Base-by-base conservation (phyloP, 177 flowering plant genomes). In the Vitis hybrid region DNA sequence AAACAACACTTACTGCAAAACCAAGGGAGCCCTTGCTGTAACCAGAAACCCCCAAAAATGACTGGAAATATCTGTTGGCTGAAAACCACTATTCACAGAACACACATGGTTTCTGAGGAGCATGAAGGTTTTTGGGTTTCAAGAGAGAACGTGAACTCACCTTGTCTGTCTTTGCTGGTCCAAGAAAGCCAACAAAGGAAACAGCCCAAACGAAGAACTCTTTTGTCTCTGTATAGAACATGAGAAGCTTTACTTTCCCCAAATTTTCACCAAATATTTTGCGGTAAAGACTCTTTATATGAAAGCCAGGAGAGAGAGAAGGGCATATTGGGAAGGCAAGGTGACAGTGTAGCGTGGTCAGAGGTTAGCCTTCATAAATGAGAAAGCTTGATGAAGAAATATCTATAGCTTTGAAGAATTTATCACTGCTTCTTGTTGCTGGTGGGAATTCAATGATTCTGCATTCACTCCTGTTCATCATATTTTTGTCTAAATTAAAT, bases 381-480 rank as follows among this genome's bases (percentile, higher is more conserved):
- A 65, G 64, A 68, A 61, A 61, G 17, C 63, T 69, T 58, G 73
- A 13, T 7, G 56, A 13, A 73, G 60, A 32, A 65, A 64, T 72
- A 61, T 66, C 13, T 46, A 6, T 54, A 56, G 54, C 71, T 73
- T 68, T 65, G 79, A 67, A 69, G 79, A 73, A 63, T 63, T 73
- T 64, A 70, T 63, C 71, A 71, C 61, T 51, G 71, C 35, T 17
- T 66, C 48, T 41, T 41, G 9, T 41, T 64, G 70, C 66, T 72
- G 79, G 74, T 75, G 73, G 78, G 72, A 8, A 73, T 75, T 79
- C 80, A 80, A 76, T 82, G 87, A 72, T 79, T 69, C 71, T 67
- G 67, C 77, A 73, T 70, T 30, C 48, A 68, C 62, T 67, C 72
- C 48, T 67, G 62, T 50, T 61, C 30, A 32, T 66, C 30, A 1